phyloP scores from a whole-genome alignment of 192 early-diverging fungal species.

The Gonapodya sp. region DNA sequence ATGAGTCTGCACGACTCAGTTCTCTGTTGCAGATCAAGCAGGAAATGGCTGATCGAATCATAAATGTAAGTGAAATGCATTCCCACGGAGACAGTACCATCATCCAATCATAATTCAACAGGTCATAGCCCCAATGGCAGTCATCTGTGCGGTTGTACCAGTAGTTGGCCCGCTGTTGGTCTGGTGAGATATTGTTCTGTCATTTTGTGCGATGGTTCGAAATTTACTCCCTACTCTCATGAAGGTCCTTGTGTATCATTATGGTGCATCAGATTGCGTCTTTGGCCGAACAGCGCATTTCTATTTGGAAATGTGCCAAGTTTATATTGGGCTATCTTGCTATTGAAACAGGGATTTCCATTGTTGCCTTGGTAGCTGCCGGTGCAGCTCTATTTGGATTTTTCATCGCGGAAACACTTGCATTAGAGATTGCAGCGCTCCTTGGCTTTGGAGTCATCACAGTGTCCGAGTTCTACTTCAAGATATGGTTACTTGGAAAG shows the following conservation, averaged over 20 bases:
- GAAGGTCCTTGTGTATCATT: conserved; percentile 1
- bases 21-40: conserved; percentile 4
- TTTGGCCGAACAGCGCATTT: conserved; percentile 1
- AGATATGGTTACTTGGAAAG: conserved; percentile 4
- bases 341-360: not conserved
- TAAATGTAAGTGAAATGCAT: not conserved
- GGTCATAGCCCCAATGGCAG: not conserved
- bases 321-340: conserved; percentile 4
- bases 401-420: conserved; percentile 1
- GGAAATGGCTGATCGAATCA: conserved; percentile 1
- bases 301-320: conserved; percentile 1
- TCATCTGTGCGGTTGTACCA: not conserved
- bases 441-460: not conserved
- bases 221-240: conserved; percentile 2
- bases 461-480: not conserved
- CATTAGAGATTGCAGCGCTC: conserved; percentile 1
- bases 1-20: conserved; percentile 1
- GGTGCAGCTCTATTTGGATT: not conserved
- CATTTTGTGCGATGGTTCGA: not conserved
- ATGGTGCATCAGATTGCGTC: conserved; percentile 3
- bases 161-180: conserved; percentile 3
- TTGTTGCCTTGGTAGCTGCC: conserved; percentile 3
- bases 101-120: not conserved
- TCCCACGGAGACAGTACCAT: not conserved
- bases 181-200: conserved; percentile 1